Percentiles rank a stretch among this genome's conserved stretches.
These are phyloP conservation scores for Vinca minor DNA, from an alignment of 257 asterid genomes.

Conservation along the genomic window DNA sequence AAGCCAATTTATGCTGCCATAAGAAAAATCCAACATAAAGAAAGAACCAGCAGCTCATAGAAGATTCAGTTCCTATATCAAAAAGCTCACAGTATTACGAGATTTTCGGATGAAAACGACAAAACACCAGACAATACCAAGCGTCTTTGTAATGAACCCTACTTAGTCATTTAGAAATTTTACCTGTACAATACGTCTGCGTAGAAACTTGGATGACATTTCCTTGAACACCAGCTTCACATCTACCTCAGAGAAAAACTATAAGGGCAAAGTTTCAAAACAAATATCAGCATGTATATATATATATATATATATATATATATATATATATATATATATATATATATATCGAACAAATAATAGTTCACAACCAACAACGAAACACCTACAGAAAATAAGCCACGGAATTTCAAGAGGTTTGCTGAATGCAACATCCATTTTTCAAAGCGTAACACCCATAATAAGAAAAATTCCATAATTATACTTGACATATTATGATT, in stretches of 20 bases:
- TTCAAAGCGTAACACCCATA: too few species aligned
- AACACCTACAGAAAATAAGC: neutral
- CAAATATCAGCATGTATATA: neutral
- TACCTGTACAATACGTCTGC: slow-evolving; percentile 93
- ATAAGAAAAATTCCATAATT: too few species aligned
- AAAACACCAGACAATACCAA: neutral
- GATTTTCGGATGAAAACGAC: neutral
- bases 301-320: too few species aligned
- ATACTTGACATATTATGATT: too few species aligned
- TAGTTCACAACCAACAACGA: slow-evolving; percentile 4
- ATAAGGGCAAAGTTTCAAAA: slow-evolving; percentile 14
- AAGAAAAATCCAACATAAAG: neutral
- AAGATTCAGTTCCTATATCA: neutral
- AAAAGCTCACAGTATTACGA: neutral
- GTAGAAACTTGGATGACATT: slow-evolving; percentile 70
- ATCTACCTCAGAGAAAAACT: slow-evolving; percentile 83
- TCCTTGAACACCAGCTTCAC: slow-evolving; percentile 94
- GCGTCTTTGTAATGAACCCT: neutral
- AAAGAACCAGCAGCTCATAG: neutral
- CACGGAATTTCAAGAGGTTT: too few species aligned
- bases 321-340: too few species aligned
- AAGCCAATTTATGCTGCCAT: neutral
- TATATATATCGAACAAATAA: too few species aligned
- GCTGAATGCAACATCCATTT: too few species aligned
- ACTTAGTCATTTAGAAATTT: slow-evolving; percentile 15